These are phyloP conservation scores for Smithsoniella earleae DNA, from an alignment of 163 green algal species.

Conservation along the genomic window DNA sequence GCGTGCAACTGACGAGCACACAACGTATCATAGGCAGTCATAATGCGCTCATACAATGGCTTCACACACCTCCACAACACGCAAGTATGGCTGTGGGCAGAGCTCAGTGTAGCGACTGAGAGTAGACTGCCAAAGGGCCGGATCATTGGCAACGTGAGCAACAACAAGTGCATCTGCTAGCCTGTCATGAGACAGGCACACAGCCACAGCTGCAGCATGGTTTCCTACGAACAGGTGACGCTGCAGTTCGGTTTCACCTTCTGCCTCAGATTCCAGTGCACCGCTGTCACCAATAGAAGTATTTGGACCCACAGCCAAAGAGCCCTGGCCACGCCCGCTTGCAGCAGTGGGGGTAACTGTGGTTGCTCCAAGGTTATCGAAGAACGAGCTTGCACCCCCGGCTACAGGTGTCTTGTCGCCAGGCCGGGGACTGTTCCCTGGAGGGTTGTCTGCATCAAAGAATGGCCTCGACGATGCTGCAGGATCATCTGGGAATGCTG, in stretches of 20 bases:
- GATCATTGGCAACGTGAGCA: conserved; percentile 48
- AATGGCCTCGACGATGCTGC: conserved; percentile 15
- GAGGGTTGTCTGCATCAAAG: conserved; percentile 2
- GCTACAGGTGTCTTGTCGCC: not conserved
- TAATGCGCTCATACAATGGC: too few species aligned
- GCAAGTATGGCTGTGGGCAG: conserved; percentile 77
- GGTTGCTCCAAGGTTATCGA: conserved; percentile 20
- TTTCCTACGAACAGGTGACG: conserved; percentile 75
- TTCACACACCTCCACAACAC: conserved; percentile 48
- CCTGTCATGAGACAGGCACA: conserved; percentile 64
- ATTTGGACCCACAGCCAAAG: not conserved
- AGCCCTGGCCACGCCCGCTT: not conserved
- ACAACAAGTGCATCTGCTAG: conserved; percentile 90
- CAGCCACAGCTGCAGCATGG: conserved; percentile 73
- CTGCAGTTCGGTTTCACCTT: conserved; percentile 36
- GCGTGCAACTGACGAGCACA: too few species aligned
- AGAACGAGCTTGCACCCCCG: conserved; percentile 8
- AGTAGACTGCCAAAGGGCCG: conserved; percentile 59
- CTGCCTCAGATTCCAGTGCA: conserved; percentile 39
- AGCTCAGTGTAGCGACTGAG: conserved; percentile 70
- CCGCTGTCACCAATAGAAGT: conserved; percentile 41
- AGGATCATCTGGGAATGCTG: too few species aligned
- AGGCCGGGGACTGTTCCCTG: not conserved
- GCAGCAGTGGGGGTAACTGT: not conserved
- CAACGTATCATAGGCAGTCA: too few species aligned